phyloP scores from a whole-genome alignment of 2,329 filamentous ascomycete genomes.

The Neofusicoccum laricinum region DNA sequence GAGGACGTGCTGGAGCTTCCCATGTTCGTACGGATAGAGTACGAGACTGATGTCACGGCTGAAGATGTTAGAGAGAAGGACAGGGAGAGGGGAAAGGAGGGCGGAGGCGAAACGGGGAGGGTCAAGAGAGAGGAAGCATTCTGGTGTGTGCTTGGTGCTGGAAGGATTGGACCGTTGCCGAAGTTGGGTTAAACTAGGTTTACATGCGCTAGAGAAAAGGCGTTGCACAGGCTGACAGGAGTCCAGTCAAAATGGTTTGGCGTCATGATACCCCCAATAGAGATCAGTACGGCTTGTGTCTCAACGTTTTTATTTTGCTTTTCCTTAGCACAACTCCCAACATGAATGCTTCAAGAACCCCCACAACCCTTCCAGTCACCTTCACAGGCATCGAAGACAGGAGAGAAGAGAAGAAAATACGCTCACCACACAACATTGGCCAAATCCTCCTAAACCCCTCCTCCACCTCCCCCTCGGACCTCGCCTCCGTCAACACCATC shows the following conservation, averaged over 20 bases:
- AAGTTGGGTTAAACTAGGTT: slow-evolving; percentile 12
- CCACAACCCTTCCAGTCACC: not conserved
- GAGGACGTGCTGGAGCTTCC: slow-evolving; percentile 80
- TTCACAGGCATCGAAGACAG: too few species aligned
- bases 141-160: slow-evolving; percentile 90
- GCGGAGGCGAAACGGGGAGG: slow-evolving; percentile 47
- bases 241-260: not conserved
- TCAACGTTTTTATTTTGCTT: not conserved
- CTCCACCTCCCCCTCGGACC: not conserved
- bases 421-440: not conserved
- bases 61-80: slow-evolving; percentile 45
- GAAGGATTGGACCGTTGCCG: slow-evolving; percentile 58
- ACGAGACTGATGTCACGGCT: slow-evolving; percentile 68
- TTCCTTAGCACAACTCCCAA: not conserved
- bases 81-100: slow-evolving; percentile 12
- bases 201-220: not conserved
- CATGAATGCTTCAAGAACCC: not conserved
- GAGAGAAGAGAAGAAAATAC: not conserved
- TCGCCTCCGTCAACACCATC: not conserved
- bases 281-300: not conserved
- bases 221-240: not conserved
- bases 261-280: slow-evolving; percentile 7
- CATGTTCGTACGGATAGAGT: slow-evolving; percentile 88
- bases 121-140: slow-evolving; percentile 82
- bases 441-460: not conserved